Evolutionary conservation across 768 basidiomycete genomes (phyloP).

Genomic region (Tricholoma hemisulphureum): DNA sequence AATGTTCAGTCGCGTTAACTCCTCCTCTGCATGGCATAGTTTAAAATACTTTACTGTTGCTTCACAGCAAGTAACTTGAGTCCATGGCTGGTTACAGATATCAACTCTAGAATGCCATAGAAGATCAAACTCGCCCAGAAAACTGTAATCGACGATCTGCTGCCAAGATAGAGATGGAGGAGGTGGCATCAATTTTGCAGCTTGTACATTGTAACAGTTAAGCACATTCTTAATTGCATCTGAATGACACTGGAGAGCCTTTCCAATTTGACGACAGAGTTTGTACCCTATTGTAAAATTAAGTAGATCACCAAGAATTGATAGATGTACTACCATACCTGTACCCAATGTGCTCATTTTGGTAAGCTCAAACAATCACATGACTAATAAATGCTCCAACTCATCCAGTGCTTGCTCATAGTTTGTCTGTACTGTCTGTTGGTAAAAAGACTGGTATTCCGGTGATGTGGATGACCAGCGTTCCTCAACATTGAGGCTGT

Average conservation of each 20-base stretch:
- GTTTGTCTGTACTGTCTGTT: background rate
- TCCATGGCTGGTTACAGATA: slow-evolving; percentile 13
- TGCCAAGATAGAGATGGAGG: background rate
- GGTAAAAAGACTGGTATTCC: background rate
- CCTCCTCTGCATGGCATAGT: slow-evolving; percentile 21
- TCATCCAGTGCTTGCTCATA: slow-evolving; percentile 18
- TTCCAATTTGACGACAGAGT: slow-evolving; percentile 24
- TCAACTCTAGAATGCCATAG: slow-evolving; percentile 16
- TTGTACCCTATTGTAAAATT: slow-evolving; percentile 28
- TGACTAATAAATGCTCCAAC: slow-evolving; percentile 17
- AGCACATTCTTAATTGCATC: no score
- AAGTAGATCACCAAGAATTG: no score
- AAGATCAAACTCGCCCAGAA: slow-evolving; percentile 24
- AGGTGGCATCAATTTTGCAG: no score
- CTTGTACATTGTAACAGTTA: background rate
- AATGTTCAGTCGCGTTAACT: slow-evolving; percentile 17
- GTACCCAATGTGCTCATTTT: no score
- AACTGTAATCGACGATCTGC: no score
- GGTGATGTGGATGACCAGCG: background rate
- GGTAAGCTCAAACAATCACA: slow-evolving; percentile 23
- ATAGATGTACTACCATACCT: no score
- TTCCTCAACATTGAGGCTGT: no score
- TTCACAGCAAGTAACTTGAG: slow-evolving; percentile 13
- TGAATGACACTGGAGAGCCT: slow-evolving; percentile 19
- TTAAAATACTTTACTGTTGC: slow-evolving; percentile 19